These are phyloP conservation scores for Amphichorda felina DNA, from an alignment of 2,329 filamentous ascomycete genomes.

Conservation along the genomic window DNA sequence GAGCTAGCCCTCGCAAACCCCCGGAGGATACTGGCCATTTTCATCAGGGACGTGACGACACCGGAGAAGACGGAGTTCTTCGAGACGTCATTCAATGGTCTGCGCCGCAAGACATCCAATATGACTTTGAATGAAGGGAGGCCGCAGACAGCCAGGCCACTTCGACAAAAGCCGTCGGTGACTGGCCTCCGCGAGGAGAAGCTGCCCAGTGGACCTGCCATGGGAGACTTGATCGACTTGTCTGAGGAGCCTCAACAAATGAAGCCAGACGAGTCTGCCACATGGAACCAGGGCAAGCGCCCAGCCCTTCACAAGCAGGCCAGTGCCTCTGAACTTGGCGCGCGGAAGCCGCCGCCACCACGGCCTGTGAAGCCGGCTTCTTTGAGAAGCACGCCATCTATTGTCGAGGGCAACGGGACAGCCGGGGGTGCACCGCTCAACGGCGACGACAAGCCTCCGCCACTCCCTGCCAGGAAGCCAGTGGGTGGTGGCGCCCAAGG, in stretches of 20 bases:
- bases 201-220: conserved; percentile 23
- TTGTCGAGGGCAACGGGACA: conserved; percentile 8
- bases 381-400: conserved; percentile 32
- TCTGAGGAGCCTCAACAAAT: conserved; percentile 35
- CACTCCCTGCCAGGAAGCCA: conserved; percentile 22
- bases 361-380: conserved; percentile 46
- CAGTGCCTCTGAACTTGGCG: conserved; percentile 18
- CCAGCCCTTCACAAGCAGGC: not conserved
- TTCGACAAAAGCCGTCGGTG: not conserved
- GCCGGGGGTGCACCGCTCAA: not conserved
- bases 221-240: conserved; percentile 50
- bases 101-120: conserved; percentile 13
- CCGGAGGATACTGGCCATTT: conserved; percentile 71
- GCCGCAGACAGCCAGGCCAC: not conserved
- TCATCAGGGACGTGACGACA: conserved; percentile 92
- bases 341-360: conserved; percentile 32
- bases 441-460: conserved; percentile 14
- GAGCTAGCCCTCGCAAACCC: conserved; percentile 82
- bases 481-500: too few species aligned
- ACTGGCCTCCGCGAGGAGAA: conserved; percentile 5
- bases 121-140: conserved; percentile 4
- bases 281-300: not conserved
- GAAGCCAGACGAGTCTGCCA: conserved; percentile 18
- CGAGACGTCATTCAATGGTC: conserved; percentile 38
- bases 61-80: conserved; percentile 63